A percentile compares a stretch with the other conserved stretches of the same genome.
phyloP scores from a whole-genome alignment of 2,329 filamentous ascomycete species.

The Cercospora nicotianae region DNA sequence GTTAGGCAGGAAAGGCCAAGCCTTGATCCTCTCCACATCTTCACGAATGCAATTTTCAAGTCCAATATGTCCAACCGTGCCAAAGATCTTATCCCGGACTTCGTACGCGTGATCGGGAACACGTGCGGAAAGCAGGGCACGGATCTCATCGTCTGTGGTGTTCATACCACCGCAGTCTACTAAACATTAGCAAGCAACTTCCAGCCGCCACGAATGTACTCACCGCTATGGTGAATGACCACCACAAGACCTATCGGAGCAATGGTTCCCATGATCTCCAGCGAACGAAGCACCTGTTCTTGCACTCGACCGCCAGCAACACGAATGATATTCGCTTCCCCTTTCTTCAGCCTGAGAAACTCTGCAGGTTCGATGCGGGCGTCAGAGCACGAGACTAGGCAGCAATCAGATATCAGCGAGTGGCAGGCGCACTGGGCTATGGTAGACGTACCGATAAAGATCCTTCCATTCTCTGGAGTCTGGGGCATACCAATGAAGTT shows the following conservation, averaged over 20 bases:
- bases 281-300: not conserved
- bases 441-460: not conserved
- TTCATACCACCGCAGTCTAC: not conserved
- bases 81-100: not conserved
- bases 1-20: slow-evolving; percentile 1
- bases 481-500: not conserved
- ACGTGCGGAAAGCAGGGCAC: not conserved
- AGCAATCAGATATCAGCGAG: not conserved
- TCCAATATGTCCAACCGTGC: not conserved
- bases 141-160: not conserved
- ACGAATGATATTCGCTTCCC: not conserved
- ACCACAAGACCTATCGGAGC: not conserved
- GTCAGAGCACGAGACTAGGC: slow-evolving; percentile 7
- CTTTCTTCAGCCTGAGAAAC: slow-evolving; percentile 2
- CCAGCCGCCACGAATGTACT: not conserved
- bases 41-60: not conserved
- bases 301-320: not conserved
- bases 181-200: not conserved
- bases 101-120: not conserved
- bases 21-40: not conserved
- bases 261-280: slow-evolving; percentile 3
- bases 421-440: not conserved
- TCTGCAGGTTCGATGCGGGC: slow-evolving; percentile 1
- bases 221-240: slow-evolving; percentile 1
- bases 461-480: not conserved